Conservation (phyloP, 768 basidiomycete species). For the Cystoderma amianthinum region DNA sequence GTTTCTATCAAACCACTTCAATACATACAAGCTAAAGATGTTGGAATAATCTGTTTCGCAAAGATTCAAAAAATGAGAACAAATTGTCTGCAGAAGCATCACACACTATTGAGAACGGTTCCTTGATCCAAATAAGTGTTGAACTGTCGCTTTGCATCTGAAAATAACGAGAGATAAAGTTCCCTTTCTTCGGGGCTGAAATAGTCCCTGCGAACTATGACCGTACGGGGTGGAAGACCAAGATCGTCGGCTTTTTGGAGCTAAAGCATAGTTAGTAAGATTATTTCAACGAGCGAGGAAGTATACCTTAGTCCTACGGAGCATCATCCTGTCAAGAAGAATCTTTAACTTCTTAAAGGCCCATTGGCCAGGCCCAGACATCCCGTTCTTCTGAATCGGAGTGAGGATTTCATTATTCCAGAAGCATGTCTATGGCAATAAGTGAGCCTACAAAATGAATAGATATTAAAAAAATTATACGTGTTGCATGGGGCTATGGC, state of each 20-base stretch:
- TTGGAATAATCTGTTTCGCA: slow-evolving; percentile 71
- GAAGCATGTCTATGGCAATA: slow-evolving; percentile 70
- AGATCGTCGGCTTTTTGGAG: slow-evolving; percentile 95
- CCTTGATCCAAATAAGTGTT: slow-evolving; percentile 86
- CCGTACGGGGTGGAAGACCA: slow-evolving; percentile 87
- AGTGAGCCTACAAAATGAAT: too few relatives aligned
- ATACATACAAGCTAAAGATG: slow-evolving; percentile 69
- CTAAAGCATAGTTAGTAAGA: slow-evolving; percentile 26
- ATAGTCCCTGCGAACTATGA: slow-evolving; percentile 82
- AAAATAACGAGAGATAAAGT: slow-evolving; percentile 84
- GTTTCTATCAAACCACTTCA: too few relatives aligned
- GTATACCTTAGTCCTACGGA: slow-evolving; percentile 76
- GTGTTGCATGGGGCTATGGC: slow-evolving; percentile 82
- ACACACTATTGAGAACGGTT: slow-evolving; percentile 87
- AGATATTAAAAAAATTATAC: slow-evolving; percentile 25
- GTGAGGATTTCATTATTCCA: slow-evolving; percentile 97
- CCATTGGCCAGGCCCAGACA: slow-evolving; percentile 66
- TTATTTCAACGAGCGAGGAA: slow-evolving; percentile 1
- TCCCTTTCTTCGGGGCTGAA: slow-evolving; percentile 98
- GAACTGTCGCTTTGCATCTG: slow-evolving; percentile 90
- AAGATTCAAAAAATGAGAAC: not conserved
- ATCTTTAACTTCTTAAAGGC: slow-evolving; percentile 93
- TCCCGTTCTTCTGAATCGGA: slow-evolving; percentile 89
- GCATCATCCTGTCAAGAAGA: slow-evolving; percentile 91
- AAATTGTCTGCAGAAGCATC: too few relatives aligned